Conservation (phyloP, 1,284 basidiomycete genomes). For the Boletellus deceptivus region DNA sequence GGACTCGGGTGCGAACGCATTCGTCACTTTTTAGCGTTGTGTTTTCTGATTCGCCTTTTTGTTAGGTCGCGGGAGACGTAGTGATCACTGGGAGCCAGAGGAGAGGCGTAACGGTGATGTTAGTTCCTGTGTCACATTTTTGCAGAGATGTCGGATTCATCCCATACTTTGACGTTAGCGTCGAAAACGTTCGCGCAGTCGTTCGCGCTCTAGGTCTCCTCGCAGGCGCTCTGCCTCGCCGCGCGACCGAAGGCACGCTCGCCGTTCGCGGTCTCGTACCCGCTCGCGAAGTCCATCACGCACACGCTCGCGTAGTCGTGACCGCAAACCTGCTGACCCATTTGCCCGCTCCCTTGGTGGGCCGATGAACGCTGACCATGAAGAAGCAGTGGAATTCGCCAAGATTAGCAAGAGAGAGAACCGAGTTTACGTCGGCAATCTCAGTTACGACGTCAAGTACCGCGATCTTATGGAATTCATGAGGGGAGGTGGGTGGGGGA, state of each 20-base stretch:
- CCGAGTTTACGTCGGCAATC: constrained; percentile 96
- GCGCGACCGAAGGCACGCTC: constrained; percentile 48
- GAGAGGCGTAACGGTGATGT: constrained; percentile 63
- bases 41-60: background rate
- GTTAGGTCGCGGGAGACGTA: constrained; percentile 42
- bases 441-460: constrained; percentile 97
- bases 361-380: constrained; percentile 86
- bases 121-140: constrained; percentile 25
- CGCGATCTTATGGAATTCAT: constrained; percentile 97
- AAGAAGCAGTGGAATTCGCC: constrained; percentile 87
- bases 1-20: constrained; percentile 49
- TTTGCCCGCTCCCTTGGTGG: constrained; percentile 82
- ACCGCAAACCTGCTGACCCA: constrained; percentile 58
- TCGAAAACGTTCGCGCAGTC: constrained; percentile 53
- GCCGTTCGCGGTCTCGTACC: constrained; percentile 48
- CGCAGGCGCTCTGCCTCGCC: constrained; percentile 63
- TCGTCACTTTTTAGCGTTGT: background rate
- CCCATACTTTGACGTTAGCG: constrained; percentile 39
- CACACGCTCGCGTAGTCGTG: constrained; percentile 61
- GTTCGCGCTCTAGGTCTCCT: constrained; percentile 59
- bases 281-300: constrained; percentile 57
- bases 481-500: constrained; percentile 96
- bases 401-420: constrained; percentile 96
- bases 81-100: constrained; percentile 80
- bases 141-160: background rate